Evolutionary conservation across 2,329 filamentous ascomycete species (phyloP).

Genomic region (Clonostachys chloroleuca): DNA sequence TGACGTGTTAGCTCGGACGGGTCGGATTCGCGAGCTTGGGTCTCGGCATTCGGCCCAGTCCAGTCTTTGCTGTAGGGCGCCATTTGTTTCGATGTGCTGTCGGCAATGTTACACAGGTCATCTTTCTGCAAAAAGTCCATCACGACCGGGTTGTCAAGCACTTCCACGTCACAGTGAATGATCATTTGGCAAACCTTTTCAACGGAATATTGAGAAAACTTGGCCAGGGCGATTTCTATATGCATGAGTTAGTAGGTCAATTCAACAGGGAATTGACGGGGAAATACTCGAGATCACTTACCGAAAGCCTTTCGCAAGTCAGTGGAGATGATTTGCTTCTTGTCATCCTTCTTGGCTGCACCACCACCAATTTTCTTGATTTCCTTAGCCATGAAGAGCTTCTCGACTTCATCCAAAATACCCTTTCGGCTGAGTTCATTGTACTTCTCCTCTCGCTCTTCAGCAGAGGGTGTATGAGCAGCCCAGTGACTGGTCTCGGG

Average conservation of each 20-base stretch:
- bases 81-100: slow-evolving; percentile 87
- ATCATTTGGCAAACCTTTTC: slow-evolving; percentile 90
- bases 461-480: slow-evolving; percentile 75
- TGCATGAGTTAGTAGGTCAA: slow-evolving; percentile 18
- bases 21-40: slow-evolving; percentile 77
- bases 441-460: slow-evolving; percentile 94
- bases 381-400: slow-evolving; percentile 95
- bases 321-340: slow-evolving; percentile 93
- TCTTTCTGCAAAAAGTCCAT: slow-evolving; percentile 97
- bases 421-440: slow-evolving; percentile 88
- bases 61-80: slow-evolving; percentile 95
- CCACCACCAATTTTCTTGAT: slow-evolving; percentile 79
- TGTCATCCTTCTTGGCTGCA: slow-evolving; percentile 77
- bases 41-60: slow-evolving; percentile 81
- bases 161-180: slow-evolving; percentile 87
- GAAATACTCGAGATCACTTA: slow-evolving; percentile 29
- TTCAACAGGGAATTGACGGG: not conserved
- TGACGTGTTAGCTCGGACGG: slow-evolving; percentile 85
- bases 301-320: slow-evolving; percentile 86
- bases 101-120: slow-evolving; percentile 86
- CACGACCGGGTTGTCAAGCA: slow-evolving; percentile 83
- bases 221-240: slow-evolving; percentile 81
- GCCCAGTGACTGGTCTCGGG: slow-evolving; percentile 93
- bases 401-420: slow-evolving; percentile 95
- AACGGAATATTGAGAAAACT: slow-evolving; percentile 79